These are phyloP conservation scores for Ogataea pilisensis DNA, from an alignment of 805 yeast species.

Conservation along the genomic window DNA sequence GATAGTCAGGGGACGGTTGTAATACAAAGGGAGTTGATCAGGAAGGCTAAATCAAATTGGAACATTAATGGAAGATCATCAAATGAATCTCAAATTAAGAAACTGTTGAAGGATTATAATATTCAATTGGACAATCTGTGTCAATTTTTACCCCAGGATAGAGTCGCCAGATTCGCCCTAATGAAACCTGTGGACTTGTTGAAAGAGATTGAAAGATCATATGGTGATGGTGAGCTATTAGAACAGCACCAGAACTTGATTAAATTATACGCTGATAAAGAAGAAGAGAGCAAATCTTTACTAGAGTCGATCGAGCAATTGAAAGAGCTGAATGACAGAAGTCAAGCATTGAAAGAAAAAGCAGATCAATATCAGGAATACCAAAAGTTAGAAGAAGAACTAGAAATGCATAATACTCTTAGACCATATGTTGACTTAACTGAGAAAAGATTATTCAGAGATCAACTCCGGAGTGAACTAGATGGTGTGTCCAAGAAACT, in stretches of 20 bases:
- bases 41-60: conserved; percentile 50
- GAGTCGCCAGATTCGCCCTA: conserved; percentile 89
- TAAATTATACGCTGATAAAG: conserved; percentile 40
- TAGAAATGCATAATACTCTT: conserved; percentile 34
- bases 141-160: conserved; percentile 92
- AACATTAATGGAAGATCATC: conserved; percentile 37
- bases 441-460: conserved; percentile 33
- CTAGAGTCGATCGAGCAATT: conserved; percentile 30
- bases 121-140: conserved; percentile 90
- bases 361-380: conserved; percentile 45
- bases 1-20: conserved; percentile 32
- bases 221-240: conserved; percentile 57
- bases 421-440: conserved; percentile 33
- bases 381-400: conserved; percentile 39
- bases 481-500: conserved; percentile 21
- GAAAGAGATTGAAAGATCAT: conserved; percentile 75
- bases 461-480: conserved; percentile 22
- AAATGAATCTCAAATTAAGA: conserved; percentile 44
- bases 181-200: conserved; percentile 71
- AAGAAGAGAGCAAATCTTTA: conserved; percentile 27
- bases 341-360: conserved; percentile 37
- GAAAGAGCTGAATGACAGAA: conserved; percentile 32
- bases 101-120: conserved; percentile 45
- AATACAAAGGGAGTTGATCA: conserved; percentile 41
- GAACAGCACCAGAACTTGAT: conserved; percentile 55